phyloP scores from a whole-genome alignment of 176 grass and related monocot species.

The Eleusine coracana region DNA sequence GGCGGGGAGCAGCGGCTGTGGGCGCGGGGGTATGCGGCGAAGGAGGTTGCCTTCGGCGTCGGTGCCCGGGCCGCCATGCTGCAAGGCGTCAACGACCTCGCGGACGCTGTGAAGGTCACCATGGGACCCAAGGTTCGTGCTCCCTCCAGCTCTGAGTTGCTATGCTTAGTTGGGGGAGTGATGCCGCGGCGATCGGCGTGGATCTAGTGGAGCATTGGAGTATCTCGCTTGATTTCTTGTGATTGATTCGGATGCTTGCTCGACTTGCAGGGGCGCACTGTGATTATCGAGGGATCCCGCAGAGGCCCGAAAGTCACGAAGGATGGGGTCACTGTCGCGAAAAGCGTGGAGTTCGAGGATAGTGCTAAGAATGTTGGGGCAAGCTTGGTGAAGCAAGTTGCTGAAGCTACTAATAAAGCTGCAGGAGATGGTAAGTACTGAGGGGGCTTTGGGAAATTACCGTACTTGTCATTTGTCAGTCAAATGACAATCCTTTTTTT shows the following conservation, averaged over 20 bases:
- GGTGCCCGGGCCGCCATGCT: slow-evolving; percentile 66
- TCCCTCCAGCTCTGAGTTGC: background rate
- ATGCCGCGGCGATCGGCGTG: background rate
- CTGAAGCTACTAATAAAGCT: slow-evolving; percentile 77
- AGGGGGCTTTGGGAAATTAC: background rate
- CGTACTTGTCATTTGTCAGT: background rate
- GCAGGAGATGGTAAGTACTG: slow-evolving; percentile 81
- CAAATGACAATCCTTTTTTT: no score
- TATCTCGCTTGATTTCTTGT: background rate
- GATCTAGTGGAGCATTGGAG: slow-evolving; percentile 20
- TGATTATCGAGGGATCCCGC: slow-evolving; percentile 70
- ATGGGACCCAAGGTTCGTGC: slow-evolving; percentile 78
- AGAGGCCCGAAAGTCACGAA: slow-evolving; percentile 76
- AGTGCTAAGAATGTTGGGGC: slow-evolving; percentile 80
- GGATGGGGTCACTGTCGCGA: slow-evolving; percentile 94
- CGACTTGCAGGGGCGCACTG: slow-evolving; percentile 65
- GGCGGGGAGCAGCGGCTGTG: slow-evolving; percentile 53
- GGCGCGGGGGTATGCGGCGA: slow-evolving; percentile 57
- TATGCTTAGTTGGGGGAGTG: background rate
- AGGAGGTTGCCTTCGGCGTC: slow-evolving; percentile 70
- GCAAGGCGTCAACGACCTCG: slow-evolving; percentile 76
- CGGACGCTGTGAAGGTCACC: slow-evolving; percentile 80
- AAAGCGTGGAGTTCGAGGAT: slow-evolving; percentile 86
- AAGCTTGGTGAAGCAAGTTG: slow-evolving; percentile 90
- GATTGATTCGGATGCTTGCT: slow-evolving; percentile 22